Base-by-base conservation (phyloP, 2,329 filamentous ascomycete species). In the Xenoacremonium recifei region DNA sequence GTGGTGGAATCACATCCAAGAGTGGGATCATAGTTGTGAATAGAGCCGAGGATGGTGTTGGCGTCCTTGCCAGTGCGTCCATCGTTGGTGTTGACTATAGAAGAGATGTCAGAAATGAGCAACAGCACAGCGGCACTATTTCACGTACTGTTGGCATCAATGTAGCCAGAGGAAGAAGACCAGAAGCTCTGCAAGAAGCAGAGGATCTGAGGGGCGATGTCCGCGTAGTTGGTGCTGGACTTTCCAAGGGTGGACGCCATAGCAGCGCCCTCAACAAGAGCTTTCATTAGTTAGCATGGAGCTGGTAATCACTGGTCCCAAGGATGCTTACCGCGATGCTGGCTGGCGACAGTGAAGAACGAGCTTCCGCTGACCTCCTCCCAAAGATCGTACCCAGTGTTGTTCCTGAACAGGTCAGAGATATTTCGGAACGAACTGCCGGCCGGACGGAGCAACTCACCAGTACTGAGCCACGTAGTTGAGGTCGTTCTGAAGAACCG, bases 121-220 rank as follows among this genome's bases (percentile, higher is more conserved):
- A 6, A 11, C 29, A 31, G 29, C 6, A 31, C n/a, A 7, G 6
- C 29, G 6, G n/a, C 12, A 2, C 6, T 4, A 6, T 13, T 12
- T 5, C 15, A 51, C 68, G 51, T 55, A 72, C 70, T 84, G 62
- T 92, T 92, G 38, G 87, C 80, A 39, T 83, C 64, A 21, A 86
- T 73, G 49, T 84, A 88, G 29, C 72, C 76, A 9, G 75, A 72
- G 9, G 69, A 70, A 1, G 68, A 41, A 3, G 76, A 76, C 88
- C 89, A 93, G 69, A 88, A 93, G 5, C 65, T 77, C 58, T 90
- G 84, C 44, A 87, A 62, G 62, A 86, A 87, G 67, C 87, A 90
- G 3, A 89, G 73, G 4, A 90, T 68, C 42, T 87, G 78, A 0
- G 86, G 84, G 0, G 86, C 84, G 43, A 87, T 75, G 12, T 73